phyloP scores from a whole-genome alignment of 2,329 filamentous ascomycete species.

The Dendryphion nanum region DNA sequence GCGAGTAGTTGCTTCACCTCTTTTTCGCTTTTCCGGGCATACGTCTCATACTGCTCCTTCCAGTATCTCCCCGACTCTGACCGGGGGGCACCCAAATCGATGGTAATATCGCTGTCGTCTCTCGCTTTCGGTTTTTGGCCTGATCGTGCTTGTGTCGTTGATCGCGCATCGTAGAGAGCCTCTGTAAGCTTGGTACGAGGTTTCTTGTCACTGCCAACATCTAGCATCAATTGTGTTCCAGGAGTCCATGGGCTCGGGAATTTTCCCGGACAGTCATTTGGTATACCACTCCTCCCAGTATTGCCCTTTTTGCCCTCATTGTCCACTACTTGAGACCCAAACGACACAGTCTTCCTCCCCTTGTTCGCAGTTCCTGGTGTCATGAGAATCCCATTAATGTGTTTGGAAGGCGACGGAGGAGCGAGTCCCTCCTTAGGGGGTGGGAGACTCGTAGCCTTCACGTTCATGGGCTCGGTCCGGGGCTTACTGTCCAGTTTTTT shows the following conservation, averaged over 20 bases:
- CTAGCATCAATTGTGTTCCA: conserved; percentile 35
- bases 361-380: conserved; percentile 59
- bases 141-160: conserved; percentile 34
- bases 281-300: conserved; percentile 47
- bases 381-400: conserved; percentile 60
- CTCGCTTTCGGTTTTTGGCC: conserved; percentile 35
- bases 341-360: conserved; percentile 61
- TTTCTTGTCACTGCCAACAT: conserved; percentile 27
- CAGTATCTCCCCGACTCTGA: conserved; percentile 76
- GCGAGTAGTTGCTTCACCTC: conserved; percentile 76
- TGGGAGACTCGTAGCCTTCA: conserved; percentile 19
- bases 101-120: conserved; percentile 61
- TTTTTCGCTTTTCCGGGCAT: conserved; percentile 67
- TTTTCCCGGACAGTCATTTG: conserved; percentile 48
- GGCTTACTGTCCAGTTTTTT: conserved; percentile 26
- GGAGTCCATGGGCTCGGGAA: conserved; percentile 53
- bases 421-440: conserved; percentile 20
- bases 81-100: conserved; percentile 70
- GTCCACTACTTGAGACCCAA: conserved; percentile 56
- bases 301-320: conserved; percentile 53
- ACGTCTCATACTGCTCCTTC: conserved; percentile 74
- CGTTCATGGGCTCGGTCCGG: conserved; percentile 11
- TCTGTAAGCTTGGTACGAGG: conserved; percentile 45
- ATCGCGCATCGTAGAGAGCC: conserved; percentile 45
- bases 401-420: conserved; percentile 53